Conservation (phyloP, 1,284 basidiomycete genomes). For the Melampsora larici-populina region DNA sequence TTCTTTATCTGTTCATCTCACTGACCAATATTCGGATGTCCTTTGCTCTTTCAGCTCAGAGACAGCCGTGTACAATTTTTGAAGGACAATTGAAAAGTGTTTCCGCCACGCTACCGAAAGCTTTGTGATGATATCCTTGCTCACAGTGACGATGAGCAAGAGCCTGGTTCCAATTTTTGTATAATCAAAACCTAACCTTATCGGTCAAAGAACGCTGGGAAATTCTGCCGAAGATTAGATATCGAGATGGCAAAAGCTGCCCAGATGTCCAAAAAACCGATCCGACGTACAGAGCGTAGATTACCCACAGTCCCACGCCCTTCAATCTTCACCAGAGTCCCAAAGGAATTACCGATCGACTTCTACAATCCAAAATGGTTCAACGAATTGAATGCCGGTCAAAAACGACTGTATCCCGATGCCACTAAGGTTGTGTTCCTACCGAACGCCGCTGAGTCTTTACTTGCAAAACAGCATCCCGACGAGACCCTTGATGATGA, state of each 20-base stretch:
- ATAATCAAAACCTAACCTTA: constrained; percentile 22
- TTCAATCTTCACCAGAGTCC: neutral
- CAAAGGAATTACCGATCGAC: constrained; percentile 22
- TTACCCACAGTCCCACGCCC: constrained; percentile 2
- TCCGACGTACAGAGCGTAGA: neutral
- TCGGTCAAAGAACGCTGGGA: constrained; percentile 16
- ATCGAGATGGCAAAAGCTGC: constrained; percentile 12
- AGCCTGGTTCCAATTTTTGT: neutral
- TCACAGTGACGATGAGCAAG: neutral
- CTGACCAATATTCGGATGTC: neutral
- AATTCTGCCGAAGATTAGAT: constrained; percentile 23
- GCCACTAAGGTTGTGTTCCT: neutral
- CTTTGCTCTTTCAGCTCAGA: neutral
- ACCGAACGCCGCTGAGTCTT: neutral
- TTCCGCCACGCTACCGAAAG: neutral
- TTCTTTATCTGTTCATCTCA: neutral
- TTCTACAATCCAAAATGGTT: constrained; percentile 22
- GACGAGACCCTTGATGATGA: neutral
- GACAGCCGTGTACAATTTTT: neutral
- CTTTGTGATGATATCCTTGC: neutral
- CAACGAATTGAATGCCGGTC: neutral
- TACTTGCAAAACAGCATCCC: constrained; percentile 2
- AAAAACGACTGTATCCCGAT: neutral
- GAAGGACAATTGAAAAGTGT: neutral
- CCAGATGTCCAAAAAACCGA: neutral